Evolutionary conservation across 768 basidiomycete species (phyloP), one percentile per base, ranked within the genome.

Genomic region (Panaeolus papilionaceus): DNA sequence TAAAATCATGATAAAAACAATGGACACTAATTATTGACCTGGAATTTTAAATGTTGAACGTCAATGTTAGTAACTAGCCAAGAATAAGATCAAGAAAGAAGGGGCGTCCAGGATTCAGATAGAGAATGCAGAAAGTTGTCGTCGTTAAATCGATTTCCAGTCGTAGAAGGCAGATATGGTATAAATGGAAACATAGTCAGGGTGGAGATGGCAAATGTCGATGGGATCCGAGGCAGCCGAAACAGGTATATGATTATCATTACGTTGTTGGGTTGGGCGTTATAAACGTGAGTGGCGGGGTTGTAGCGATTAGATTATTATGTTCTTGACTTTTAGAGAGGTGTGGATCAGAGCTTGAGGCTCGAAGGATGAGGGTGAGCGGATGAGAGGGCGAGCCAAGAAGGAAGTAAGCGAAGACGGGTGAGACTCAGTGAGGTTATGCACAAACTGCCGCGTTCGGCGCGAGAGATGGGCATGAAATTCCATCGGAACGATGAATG

Each of bases 161-260:
- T 51, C n/a, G 26, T 23, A 4, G 47, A 51, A 26, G 47, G 5
- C 11, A 33, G 33, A 20, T 51, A 23, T 51, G 47, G 47, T 51
- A 51, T 51, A 51, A 23, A 51, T 51, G 20, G 26, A 51, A 51
- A 51, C 47, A 51, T 16, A 44, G 18, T 44, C 4, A 20, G 23
- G n/a, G 5, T 33, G 33, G 44, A 23, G n/a, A 51, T 23, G n/a
- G 3, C 20, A 20, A 51, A 26, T 10, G 47, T 51, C 9, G 45
- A n/a, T 20, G 7, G 12, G 26, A 26, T 23, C 1, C 4, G 47
- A 20, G 7, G 18, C 20, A 33, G 45, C 7, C 18, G 12, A 18
- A 47, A 47, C 23, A 51, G 47, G 47, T 51, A 51, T 51, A 51
- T 51, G 47, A 18, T 51, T 26, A 26, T 51, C 20, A 51, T 33